Evolutionary conservation across 129 eudicot species (phyloP).

Genomic region (carrot (Daucus carota)): DH1_v3.0 NC_030383.2:60832501-60833000

Average conservation of each 20-base stretch:
- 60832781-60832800: slow-evolving; percentile 71
- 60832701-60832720: slow-evolving; percentile 65
- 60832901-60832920: slow-evolving; percentile 61
- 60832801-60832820: slow-evolving; percentile 68
- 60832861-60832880: slow-evolving; percentile 68
- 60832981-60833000: background rate
- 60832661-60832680: slow-evolving; percentile 61
- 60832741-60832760: slow-evolving; percentile 54
- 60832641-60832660: slow-evolving; percentile 64
- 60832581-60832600: slow-evolving; percentile 83
- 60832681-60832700: slow-evolving; percentile 57
- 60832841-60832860: slow-evolving; percentile 31
- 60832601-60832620: slow-evolving; percentile 63
- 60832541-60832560: slow-evolving; percentile 57
- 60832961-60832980: background rate
- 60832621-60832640: slow-evolving; percentile 57
- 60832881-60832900: slow-evolving; percentile 40
- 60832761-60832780: slow-evolving; percentile 75
- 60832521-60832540: slow-evolving; percentile 40
- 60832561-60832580: slow-evolving; percentile 86
- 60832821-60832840: slow-evolving; percentile 60
- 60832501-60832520: background rate
- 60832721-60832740: slow-evolving; percentile 67
- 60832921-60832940: slow-evolving; percentile 74
- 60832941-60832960: slow-evolving; percentile 35